These are phyloP conservation scores for Pisolithus microcarpus DNA, from an alignment of 768 basidiomycete genomes.

Conservation along the genomic window DNA sequence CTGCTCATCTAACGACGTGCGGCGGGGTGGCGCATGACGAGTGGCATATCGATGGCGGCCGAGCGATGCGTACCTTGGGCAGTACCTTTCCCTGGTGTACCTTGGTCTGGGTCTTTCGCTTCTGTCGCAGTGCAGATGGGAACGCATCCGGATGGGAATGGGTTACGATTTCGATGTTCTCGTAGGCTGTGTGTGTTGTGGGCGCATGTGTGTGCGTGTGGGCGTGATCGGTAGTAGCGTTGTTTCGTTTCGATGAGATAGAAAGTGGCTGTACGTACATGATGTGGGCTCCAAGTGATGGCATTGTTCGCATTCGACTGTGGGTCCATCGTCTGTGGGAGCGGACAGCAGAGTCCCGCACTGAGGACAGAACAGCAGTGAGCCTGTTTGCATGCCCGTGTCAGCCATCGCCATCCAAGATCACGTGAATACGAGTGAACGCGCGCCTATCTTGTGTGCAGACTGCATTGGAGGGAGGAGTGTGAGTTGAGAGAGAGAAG, in stretches of 20 bases:
- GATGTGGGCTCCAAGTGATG: constrained; percentile 78
- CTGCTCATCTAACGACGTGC: too few species aligned
- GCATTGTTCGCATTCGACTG: constrained; percentile 87
- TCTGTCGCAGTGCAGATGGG: constrained; percentile 80
- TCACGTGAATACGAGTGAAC: constrained; percentile 6
- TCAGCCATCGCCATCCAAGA: too few species aligned
- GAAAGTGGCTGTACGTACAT: constrained; percentile 49
- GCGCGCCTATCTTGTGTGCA: constrained; percentile 46
- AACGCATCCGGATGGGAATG: constrained; percentile 92
- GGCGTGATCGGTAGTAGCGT: not conserved
- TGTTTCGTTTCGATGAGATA: not conserved
- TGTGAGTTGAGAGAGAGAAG: too few species aligned
- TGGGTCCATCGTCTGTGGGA: constrained; percentile 65
- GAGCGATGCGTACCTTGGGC: constrained; percentile 44
- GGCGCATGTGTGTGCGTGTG: too few species aligned
- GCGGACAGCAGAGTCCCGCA: constrained; percentile 87
- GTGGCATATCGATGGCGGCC: too few species aligned
- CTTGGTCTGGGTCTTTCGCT: constrained; percentile 85
- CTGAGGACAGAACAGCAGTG: constrained; percentile 87
- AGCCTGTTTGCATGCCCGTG: constrained; percentile 43
- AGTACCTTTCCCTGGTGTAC: constrained; percentile 63
- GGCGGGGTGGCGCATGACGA: constrained; percentile 1
- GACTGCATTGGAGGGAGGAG: constrained; percentile 15
- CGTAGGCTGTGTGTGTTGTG: constrained; percentile 71
- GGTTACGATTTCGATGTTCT: constrained; percentile 84